Conservation (phyloP, 2,329 filamentous ascomycete genomes). For the Talaromyces sp. region DNA sequence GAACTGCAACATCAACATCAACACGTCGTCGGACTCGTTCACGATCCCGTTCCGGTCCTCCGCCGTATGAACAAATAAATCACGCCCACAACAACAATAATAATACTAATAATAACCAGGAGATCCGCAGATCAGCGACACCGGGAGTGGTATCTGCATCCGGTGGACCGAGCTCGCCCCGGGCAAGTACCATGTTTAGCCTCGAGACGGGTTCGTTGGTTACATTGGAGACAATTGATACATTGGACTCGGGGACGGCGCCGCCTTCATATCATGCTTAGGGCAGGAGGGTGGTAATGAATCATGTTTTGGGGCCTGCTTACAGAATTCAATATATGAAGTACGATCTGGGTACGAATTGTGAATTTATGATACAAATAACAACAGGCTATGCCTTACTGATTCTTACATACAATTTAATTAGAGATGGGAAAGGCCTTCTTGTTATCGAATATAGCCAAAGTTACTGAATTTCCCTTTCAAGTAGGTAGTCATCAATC, state of each 20-base stretch:
- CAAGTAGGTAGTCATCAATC: background rate
- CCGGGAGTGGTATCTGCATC: conserved; percentile 14
- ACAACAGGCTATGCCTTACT: no score
- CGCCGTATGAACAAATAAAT: background rate
- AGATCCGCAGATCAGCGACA: background rate
- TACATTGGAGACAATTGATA: conserved; percentile 27
- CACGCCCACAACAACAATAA: background rate
- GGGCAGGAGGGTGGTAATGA: no score
- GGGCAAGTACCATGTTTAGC: conserved; percentile 26
- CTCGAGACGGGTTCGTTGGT: conserved; percentile 24
- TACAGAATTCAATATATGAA: no score
- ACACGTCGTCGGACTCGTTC: conserved; percentile 19
- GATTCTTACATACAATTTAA: no score
- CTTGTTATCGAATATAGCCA: no score
- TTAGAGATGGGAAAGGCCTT: no score
- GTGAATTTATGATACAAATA: no score
- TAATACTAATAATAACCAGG: background rate
- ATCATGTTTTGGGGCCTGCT: no score
- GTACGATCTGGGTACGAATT: no score
- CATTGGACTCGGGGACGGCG: conserved; percentile 18
- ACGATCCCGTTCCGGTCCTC: conserved; percentile 1
- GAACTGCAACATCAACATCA: conserved; percentile 12
- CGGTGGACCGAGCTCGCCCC: conserved; percentile 24
- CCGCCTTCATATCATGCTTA: conserved; percentile 20
- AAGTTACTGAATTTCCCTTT: no score